Conservation (phyloP, 139 green algal species). For the Chlamydomonas sphaeroides region DNA sequence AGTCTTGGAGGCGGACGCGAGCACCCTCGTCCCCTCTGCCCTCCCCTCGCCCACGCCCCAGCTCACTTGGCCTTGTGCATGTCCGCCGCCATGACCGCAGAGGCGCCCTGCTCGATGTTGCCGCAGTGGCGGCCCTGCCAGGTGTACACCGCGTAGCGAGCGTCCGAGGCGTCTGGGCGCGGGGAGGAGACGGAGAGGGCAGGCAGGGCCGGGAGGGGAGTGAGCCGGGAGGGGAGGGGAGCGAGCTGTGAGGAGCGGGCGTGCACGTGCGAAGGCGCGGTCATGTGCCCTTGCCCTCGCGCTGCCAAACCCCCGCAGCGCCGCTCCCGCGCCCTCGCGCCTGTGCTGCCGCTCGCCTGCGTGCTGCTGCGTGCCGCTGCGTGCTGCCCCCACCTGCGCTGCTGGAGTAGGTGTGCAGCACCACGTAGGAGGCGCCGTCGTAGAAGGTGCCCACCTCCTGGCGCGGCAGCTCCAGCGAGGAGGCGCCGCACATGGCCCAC, state of each 20-base stretch:
- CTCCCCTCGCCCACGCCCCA: too few species aligned
- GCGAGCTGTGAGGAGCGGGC: too few species aligned
- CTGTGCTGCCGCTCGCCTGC: not conserved
- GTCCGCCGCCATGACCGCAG: conserved; percentile 13
- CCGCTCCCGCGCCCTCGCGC: too few species aligned
- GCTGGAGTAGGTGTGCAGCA: conserved; percentile 28
- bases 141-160: conserved; percentile 28
- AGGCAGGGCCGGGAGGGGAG: too few species aligned
- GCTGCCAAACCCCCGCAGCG: too few species aligned
- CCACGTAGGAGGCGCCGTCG: conserved; percentile 30
- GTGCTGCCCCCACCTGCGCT: not conserved
- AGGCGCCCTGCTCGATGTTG: conserved; percentile 10
- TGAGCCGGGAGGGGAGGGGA: too few species aligned
- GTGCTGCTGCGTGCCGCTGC: too few species aligned
- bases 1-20: too few species aligned
- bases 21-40: too few species aligned
- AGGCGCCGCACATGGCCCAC: not conserved
- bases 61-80: conserved; percentile 11
- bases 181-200: too few species aligned
- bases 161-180: not conserved
- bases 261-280: too few species aligned
- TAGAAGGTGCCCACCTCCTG: conserved; percentile 35
- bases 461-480: conserved; percentile 15
- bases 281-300: too few species aligned
- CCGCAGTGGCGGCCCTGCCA: conserved; percentile 32